Evolutionary conservation across 2,329 filamentous ascomycete species (phyloP).

Genomic region (Phymatotrichopsis omnivora): DNA sequence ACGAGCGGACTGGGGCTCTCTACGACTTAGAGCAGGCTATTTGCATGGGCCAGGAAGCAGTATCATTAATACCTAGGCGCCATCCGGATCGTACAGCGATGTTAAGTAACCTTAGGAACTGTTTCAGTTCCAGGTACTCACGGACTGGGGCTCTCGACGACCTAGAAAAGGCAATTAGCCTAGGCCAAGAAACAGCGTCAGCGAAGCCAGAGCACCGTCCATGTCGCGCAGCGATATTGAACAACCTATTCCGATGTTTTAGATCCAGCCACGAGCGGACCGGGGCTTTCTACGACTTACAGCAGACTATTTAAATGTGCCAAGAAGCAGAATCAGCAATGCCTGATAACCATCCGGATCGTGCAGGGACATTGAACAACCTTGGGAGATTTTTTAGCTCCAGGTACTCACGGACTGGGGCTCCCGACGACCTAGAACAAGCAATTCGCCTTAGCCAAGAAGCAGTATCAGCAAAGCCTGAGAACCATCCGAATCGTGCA

Average conservation of each 20-base stretch:
- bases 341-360: background rate
- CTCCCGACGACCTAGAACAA: background rate
- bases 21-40: constrained; percentile 21
- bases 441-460: background rate
- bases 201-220: background rate
- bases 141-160: background rate
- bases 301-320: constrained; percentile 2
- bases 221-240: background rate
- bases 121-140: background rate
- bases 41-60: background rate
- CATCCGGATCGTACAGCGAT: background rate
- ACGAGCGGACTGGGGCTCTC: constrained; percentile 5
- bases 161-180: constrained; percentile 2
- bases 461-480: background rate
- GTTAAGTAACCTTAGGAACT: background rate
- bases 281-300: background rate
- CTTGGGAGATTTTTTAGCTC: background rate
- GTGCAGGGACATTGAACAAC: background rate
- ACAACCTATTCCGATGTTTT: too few species aligned
- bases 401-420: background rate
- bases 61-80: too few species aligned
- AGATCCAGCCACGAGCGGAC: background rate
- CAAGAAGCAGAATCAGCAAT: constrained; percentile 5
- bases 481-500: background rate
- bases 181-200: background rate